Percentiles rank a stretch among this genome's conserved stretches.
Evolutionary conservation across 2,329 filamentous ascomycete species (phyloP).

Genomic region (Sarocladium oryzae): DNA sequence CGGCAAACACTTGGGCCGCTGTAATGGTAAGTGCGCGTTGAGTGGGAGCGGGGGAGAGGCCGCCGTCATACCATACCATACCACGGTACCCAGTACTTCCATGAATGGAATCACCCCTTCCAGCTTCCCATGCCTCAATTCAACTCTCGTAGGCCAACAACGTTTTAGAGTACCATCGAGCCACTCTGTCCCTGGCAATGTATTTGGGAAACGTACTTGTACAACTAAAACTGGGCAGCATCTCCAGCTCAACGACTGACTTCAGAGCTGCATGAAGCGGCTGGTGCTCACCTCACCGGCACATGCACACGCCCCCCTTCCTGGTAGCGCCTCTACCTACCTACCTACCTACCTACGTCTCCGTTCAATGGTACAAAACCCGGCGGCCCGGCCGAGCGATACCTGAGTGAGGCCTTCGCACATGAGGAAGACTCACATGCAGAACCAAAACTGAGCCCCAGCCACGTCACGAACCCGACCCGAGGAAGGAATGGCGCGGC

Average conservation of each 20-base stretch:
- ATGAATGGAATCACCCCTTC: neutral
- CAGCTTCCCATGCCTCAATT: neutral
- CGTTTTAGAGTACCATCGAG: too few species aligned
- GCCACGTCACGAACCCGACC: neutral
- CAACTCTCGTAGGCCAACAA: too few species aligned
- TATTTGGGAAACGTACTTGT: too few species aligned
- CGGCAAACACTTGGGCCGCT: neutral
- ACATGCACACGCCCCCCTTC: constrained; percentile 5
- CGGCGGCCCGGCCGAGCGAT: constrained; percentile 6
- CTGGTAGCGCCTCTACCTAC: too few species aligned
- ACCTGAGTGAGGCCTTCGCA: neutral
- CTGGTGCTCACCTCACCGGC: neutral
- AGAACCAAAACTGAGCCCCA: neutral
- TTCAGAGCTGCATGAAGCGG: neutral
- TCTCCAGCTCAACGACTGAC: neutral
- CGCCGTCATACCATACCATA: neutral
- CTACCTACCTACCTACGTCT: too few species aligned
- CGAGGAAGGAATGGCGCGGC: neutral
- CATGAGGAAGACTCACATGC: neutral
- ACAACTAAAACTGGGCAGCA: too few species aligned
- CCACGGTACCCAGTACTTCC: neutral
- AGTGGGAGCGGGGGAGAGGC: constrained; percentile 2
- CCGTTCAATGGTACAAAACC: neutral
- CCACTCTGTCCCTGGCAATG: too few species aligned
- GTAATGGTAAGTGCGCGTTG: neutral